Conservation (phyloP, 495 filamentous ascomycete genomes). For the Trichoderma erinaceum region DNA sequence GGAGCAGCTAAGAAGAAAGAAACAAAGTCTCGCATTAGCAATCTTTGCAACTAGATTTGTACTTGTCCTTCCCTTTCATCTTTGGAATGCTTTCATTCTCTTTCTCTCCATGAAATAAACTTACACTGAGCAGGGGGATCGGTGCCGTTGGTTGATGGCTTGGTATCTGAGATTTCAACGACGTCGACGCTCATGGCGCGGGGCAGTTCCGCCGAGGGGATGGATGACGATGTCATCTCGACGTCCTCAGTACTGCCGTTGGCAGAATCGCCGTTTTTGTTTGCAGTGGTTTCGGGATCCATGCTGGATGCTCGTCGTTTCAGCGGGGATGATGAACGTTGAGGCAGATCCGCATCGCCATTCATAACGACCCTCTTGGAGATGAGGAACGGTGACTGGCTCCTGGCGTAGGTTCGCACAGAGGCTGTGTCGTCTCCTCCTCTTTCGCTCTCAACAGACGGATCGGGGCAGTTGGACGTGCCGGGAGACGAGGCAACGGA, state of each 20-base stretch:
- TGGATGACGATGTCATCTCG: neutral
- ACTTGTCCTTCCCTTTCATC: neutral
- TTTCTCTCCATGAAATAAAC: neutral
- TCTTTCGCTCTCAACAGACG: conserved; percentile 60
- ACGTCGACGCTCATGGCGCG: conserved; percentile 18
- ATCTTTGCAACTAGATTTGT: neutral
- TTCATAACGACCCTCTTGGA: conserved; percentile 47
- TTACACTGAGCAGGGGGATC: neutral
- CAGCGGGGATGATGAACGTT: conserved; percentile 49
- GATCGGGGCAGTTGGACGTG: conserved; percentile 59
- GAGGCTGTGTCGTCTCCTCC: conserved; percentile 38
- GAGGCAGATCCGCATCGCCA: conserved; percentile 42
- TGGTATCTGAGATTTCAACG: conserved; percentile 17
- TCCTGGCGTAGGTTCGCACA: conserved; percentile 19
- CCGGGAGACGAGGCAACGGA: conserved; percentile 61
- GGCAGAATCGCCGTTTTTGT: conserved; percentile 40
- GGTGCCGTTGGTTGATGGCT: conserved; percentile 1
- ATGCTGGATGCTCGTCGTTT: conserved; percentile 51
- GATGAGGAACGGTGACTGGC: conserved; percentile 38
- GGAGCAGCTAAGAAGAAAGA: neutral
- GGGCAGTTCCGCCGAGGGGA: conserved; percentile 21
- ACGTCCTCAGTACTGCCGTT: neutral
- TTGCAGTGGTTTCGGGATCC: conserved; percentile 36
- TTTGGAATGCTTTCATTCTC: neutral
- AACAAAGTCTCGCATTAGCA: neutral